phyloP scores from a whole-genome alignment of 2,329 filamentous ascomycete species.

The Fusarium continuum region DNA sequence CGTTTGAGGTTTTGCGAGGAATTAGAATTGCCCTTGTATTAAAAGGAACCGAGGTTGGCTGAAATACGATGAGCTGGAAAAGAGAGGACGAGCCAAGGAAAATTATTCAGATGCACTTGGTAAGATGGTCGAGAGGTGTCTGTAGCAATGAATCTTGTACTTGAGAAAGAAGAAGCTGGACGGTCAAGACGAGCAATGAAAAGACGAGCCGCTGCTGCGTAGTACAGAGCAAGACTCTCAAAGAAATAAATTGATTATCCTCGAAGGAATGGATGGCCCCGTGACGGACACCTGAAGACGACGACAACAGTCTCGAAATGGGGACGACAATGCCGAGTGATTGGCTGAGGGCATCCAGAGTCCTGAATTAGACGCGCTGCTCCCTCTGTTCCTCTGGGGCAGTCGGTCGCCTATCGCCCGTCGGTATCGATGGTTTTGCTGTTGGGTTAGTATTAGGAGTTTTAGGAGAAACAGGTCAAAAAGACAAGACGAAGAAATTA shows the following conservation, averaged over 20 bases:
- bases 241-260: constrained; percentile 16
- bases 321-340: constrained; percentile 32
- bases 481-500: background rate
- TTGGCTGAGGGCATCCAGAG: constrained; percentile 28
- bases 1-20: constrained; percentile 35
- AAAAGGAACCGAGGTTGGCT: constrained; percentile 21
- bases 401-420: constrained; percentile 35
- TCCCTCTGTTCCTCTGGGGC: constrained; percentile 24
- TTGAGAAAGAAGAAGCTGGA: background rate
- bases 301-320: constrained; percentile 27
- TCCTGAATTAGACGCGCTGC: constrained; percentile 26
- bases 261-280: constrained; percentile 31
- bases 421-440: constrained; percentile 18
- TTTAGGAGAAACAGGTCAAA: constrained; percentile 2
- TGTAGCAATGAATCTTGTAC: constrained; percentile 3
- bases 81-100: background rate
- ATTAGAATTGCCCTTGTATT: constrained; percentile 26
- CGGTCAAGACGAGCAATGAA: background rate
- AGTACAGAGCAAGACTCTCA: background rate
- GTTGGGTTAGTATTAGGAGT: constrained; percentile 34
- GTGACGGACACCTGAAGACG: constrained; percentile 24
- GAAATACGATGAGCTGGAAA: constrained; percentile 7
- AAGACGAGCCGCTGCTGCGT: constrained; percentile 14
- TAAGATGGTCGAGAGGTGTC: constrained; percentile 1
- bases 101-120: constrained; percentile 26